A percentile compares a stretch with the other conserved stretches of the same genome.
Conservation (phyloP, 129 eudicot species). For the Gnaphalium uliginosum region DNA sequence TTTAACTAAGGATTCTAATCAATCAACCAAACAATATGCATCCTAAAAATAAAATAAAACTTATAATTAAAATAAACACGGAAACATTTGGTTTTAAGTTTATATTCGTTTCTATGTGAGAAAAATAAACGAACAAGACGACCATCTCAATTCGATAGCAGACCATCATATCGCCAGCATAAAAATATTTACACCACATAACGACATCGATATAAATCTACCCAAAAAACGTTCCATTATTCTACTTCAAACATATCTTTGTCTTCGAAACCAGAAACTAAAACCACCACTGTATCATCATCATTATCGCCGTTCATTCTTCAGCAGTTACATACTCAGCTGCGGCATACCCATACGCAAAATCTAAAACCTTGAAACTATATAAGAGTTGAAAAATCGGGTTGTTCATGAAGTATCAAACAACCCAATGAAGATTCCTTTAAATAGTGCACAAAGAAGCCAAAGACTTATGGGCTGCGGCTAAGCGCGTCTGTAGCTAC, state of each 20-base stretch:
- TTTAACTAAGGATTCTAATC: not conserved
- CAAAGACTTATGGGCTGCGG: conserved; percentile 46
- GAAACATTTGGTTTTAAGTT: conserved; percentile 15
- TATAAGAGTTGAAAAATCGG: conserved; percentile 22
- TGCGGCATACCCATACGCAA: conserved; percentile 11
- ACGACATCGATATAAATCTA: conserved; percentile 36
- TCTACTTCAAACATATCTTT: conserved; percentile 23
- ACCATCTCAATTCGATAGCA: conserved; percentile 31
- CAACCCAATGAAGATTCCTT: conserved; percentile 12
- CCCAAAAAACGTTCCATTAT: conserved; percentile 33
- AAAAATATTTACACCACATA: conserved; percentile 42
- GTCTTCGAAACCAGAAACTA: not conserved
- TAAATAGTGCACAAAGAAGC: conserved; percentile 29
- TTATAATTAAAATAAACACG: conserved; percentile 14
- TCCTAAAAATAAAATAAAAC: too few relatives aligned
- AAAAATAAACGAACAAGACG: conserved; percentile 16
- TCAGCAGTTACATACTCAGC: not conserved
- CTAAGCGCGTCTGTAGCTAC: conserved; percentile 48
- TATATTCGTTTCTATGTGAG: conserved; percentile 22
- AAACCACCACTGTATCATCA: not conserved
- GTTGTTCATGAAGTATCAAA: conserved; percentile 23
- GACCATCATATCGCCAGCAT: conserved; percentile 39
- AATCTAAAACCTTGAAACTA: conserved; percentile 31
- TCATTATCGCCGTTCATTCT: conserved; percentile 4
- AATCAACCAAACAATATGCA: not conserved